These are phyloP conservation scores for Crithidia acanthocephali DNA, from an alignment of 208 protist species.

Conservation along the genomic window DNA sequence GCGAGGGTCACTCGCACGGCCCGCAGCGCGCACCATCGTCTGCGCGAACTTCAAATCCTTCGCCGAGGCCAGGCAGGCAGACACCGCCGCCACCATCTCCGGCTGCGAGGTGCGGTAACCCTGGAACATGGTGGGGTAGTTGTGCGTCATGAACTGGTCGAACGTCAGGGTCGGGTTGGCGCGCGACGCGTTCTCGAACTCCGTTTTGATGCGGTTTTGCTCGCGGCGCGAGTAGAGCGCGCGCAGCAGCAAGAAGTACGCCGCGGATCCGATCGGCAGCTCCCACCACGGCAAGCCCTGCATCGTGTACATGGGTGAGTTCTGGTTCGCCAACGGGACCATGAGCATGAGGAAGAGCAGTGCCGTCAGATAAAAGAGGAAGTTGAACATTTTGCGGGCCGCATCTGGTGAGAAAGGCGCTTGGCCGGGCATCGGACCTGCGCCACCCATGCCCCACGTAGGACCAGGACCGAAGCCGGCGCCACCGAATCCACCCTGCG, in stretches of 20 bases:
- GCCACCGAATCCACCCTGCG: conserved; percentile 9
- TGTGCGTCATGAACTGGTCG: conserved; percentile 76
- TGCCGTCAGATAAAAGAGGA: conserved; percentile 66
- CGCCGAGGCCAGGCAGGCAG: conserved; percentile 58
- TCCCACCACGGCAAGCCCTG: conserved; percentile 82
- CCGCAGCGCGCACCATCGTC: conserved; percentile 69
- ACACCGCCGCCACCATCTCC: conserved; percentile 74
- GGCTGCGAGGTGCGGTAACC: conserved; percentile 77
- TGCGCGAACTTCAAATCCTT: conserved; percentile 67
- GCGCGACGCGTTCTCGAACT: conserved; percentile 63
- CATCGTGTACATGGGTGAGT: conserved; percentile 69
- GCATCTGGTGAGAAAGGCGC: conserved; percentile 18
- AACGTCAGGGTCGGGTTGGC: conserved; percentile 67
- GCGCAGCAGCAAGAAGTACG: conserved; percentile 74
- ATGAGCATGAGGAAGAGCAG: conserved; percentile 59
- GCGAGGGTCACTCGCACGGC: conserved; percentile 60
- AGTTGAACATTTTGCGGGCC: conserved; percentile 43
- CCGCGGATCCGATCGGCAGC: conserved; percentile 58
- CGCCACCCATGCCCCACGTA: conserved; percentile 19
- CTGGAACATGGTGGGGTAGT: conserved; percentile 77
- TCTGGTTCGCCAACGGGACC: conserved; percentile 47
- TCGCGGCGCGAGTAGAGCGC: conserved; percentile 63
- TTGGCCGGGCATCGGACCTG: conserved; percentile 13
- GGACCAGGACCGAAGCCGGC: conserved; percentile 20
- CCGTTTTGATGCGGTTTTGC: conserved; percentile 72